These are phyloP conservation scores for Chaetomium sp. DNA, from an alignment of 2,329 filamentous ascomycete genomes.

Conservation along the genomic window DNA sequence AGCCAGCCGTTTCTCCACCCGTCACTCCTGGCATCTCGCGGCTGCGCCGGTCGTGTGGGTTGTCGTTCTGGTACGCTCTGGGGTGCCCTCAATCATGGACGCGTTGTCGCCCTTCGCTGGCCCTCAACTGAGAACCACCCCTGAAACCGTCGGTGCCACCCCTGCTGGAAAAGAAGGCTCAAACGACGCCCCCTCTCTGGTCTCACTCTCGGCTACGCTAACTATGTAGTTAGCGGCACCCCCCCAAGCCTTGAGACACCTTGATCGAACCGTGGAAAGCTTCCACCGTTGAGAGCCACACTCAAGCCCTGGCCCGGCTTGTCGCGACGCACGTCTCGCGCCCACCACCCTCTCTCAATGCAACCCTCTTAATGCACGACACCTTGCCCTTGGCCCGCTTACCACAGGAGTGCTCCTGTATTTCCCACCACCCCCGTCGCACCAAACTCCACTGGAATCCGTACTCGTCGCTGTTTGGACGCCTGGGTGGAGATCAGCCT, in stretches of 20 bases:
- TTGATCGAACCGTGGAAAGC: constrained; percentile 33
- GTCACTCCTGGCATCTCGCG: constrained; percentile 23
- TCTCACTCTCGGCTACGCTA: constrained; percentile 27
- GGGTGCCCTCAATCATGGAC: constrained; percentile 1
- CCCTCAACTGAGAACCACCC: constrained; percentile 24
- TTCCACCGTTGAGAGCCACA: constrained; percentile 33
- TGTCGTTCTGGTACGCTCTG: constrained; percentile 17
- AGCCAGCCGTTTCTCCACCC: constrained; percentile 21
- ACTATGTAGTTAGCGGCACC: constrained; percentile 12
- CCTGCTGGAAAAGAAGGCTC: constrained; percentile 26
- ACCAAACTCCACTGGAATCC: constrained; percentile 33
- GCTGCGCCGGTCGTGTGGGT: constrained; percentile 18
- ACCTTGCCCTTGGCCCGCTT: constrained; percentile 32
- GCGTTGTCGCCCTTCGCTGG: constrained; percentile 21
- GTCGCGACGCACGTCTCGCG: constrained; percentile 31
- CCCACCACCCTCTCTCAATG: constrained; percentile 29
- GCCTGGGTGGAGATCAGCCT: constrained; percentile 46
- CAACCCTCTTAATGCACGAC: constrained; percentile 35
- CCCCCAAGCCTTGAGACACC: constrained; percentile 24
- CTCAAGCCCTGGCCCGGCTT: constrained; percentile 28
- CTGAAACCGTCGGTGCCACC: constrained; percentile 31
- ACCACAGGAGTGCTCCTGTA: constrained; percentile 27
- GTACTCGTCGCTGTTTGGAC: constrained; percentile 26
- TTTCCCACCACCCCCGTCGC: constrained; percentile 30
- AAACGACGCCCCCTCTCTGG: constrained; percentile 32